A percentile compares a stretch with the other conserved stretches of the same genome.
phyloP scores from a whole-genome alignment of 2,329 filamentous ascomycete genomes.

The Colletotrichum neosansevieriae region DNA sequence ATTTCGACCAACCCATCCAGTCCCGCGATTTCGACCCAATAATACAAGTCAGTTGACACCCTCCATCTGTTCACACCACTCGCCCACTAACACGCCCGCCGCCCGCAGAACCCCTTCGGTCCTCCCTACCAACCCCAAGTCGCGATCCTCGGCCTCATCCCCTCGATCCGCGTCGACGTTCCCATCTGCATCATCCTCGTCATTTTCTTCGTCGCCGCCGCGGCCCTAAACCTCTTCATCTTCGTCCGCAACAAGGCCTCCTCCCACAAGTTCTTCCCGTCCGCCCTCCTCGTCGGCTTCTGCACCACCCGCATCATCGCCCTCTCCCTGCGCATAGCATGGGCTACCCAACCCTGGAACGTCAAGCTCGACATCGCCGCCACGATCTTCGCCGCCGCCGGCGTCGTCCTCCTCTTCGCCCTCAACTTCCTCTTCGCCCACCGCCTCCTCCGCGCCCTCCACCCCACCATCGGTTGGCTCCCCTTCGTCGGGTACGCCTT shows the following conservation, averaged over 20 bases:
- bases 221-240: constrained; percentile 69
- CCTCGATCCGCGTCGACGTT: constrained; percentile 69
- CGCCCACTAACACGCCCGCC: background rate
- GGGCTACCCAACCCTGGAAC: constrained; percentile 58
- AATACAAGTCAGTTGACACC: background rate
- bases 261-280: constrained; percentile 71
- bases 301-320: constrained; percentile 66
- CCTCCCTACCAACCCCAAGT: constrained; percentile 54
- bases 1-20: background rate
- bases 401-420: constrained; percentile 80
- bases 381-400: constrained; percentile 78
- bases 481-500: constrained; percentile 64
- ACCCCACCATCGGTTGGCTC: constrained; percentile 79
- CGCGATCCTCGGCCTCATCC: constrained; percentile 68
- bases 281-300: constrained; percentile 68
- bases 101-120: constrained; percentile 43
- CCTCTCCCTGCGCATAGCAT: constrained; percentile 64
- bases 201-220: constrained; percentile 65
- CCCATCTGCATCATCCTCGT: constrained; percentile 75
- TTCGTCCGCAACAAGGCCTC: constrained; percentile 62
- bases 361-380: constrained; percentile 67
- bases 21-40: constrained; percentile 2
- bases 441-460: constrained; percentile 78
- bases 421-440: constrained; percentile 83
- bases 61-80: no score